These are phyloP conservation scores for Colletotrichum sp. DNA, from an alignment of 2,329 filamentous ascomycete genomes.

Conservation along the genomic window DNA sequence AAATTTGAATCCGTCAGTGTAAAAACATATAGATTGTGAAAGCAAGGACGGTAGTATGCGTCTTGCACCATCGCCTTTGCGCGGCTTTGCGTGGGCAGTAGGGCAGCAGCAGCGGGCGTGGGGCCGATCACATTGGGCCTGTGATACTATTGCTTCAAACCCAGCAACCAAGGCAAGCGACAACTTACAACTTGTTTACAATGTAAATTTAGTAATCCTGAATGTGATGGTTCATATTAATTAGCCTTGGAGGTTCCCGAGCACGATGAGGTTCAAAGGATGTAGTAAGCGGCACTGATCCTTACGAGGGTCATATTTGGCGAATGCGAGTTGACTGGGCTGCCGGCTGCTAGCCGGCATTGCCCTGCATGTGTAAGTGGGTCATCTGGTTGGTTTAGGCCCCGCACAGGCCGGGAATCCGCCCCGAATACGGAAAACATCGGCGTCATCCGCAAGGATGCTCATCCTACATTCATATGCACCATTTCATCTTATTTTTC, in stretches of 20 bases:
- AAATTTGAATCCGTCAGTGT: too few species aligned
- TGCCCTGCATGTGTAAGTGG: neutral
- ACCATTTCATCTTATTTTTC: fast-evolving
- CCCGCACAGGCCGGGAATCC: neutral
- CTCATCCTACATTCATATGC: neutral
- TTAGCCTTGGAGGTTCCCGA: neutral
- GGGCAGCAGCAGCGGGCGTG: too few species aligned
- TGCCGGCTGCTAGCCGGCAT: neutral
- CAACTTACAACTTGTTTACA: neutral
- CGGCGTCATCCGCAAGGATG: neutral
- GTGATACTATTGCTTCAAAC: neutral
- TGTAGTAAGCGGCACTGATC: neutral
- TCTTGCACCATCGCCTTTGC: too few species aligned
- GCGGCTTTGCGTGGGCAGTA: too few species aligned
- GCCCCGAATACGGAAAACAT: neutral
- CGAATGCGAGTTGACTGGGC: neutral
- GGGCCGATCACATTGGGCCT: too few species aligned
- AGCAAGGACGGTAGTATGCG: too few species aligned
- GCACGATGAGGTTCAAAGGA: neutral
- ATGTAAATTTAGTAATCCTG: fast-evolving
- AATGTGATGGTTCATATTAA: neutral
- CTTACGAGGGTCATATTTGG: neutral
- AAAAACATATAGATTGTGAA: too few species aligned
- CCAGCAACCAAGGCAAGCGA: neutral
- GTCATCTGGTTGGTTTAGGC: neutral